phyloP scores from a whole-genome alignment of 306 rosid genomes.

The Begonia masoniana region DNA sequence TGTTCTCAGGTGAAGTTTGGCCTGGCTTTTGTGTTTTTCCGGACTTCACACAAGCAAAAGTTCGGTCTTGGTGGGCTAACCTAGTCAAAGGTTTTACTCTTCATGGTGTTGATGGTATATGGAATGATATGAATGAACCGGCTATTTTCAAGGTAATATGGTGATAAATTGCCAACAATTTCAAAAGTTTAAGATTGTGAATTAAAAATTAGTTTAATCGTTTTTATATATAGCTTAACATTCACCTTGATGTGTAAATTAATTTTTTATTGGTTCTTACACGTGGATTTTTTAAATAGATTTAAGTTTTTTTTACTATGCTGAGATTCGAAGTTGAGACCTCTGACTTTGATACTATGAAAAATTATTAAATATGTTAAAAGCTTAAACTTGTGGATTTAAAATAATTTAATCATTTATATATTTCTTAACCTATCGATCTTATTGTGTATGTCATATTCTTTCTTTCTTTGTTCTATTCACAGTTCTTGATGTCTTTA shows the following conservation, averaged over 20 bases:
- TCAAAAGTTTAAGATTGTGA: no score
- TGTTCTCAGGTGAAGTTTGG: slow-evolving; percentile 68
- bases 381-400: no score
- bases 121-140: slow-evolving; percentile 99
- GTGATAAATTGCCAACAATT: slow-evolving; percentile 1
- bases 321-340: no score
- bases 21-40: slow-evolving; percentile 96
- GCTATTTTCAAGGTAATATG: slow-evolving; percentile 57
- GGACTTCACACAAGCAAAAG: slow-evolving; percentile 75
- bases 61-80: slow-evolving; percentile 80
- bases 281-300: no score
- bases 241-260: no score
- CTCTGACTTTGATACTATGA: no score
- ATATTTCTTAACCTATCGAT: not conserved
- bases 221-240: no score
- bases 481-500: slow-evolving; percentile 2
- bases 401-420: no score
- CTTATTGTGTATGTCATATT: not conserved
- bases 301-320: no score
- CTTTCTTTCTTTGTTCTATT: slow-evolving; percentile 5
- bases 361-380: no score
- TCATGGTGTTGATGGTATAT: slow-evolving; percentile 89
- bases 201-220: no score
- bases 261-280: no score
- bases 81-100: slow-evolving; percentile 67